A percentile compares a stretch with the other conserved stretches of the same genome.
Evolutionary conservation across 495 filamentous ascomycete genomes (phyloP).

Genomic region (Baudoinia panamericana): DNA sequence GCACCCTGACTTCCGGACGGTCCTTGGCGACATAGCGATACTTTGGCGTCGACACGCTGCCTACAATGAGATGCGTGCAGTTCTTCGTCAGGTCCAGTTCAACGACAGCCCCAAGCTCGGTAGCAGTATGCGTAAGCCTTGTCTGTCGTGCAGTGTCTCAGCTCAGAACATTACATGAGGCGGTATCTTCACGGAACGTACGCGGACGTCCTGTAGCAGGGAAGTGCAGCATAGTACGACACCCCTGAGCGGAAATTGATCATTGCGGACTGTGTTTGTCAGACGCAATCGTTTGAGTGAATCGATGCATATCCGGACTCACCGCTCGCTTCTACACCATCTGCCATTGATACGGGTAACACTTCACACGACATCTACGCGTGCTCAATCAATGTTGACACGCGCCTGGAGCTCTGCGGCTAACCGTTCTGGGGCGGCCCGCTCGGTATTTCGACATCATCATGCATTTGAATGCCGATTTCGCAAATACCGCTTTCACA

Average conservation of each 20-base stretch:
- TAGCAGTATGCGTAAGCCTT: conserved; percentile 51
- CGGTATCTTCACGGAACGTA: conserved; percentile 33
- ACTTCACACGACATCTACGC: too few species aligned
- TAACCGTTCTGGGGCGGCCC: too few species aligned
- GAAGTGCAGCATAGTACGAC: conserved; percentile 87
- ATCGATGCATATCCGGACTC: too few species aligned
- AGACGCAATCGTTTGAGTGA: too few species aligned
- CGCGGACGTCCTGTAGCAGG: conserved; percentile 66
- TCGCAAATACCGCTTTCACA: too few species aligned
- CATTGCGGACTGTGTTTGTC: conserved; percentile 4
- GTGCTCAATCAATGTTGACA: too few species aligned
- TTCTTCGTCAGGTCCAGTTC: conserved; percentile 87
- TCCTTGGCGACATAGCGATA: conserved; percentile 91
- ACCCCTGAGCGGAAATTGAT: conserved; percentile 51
- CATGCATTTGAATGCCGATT: too few species aligned
- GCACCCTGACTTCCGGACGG: conserved; percentile 67
- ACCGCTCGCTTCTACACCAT: too few species aligned
- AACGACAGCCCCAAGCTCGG: conserved; percentile 75
- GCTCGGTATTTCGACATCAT: too few species aligned
- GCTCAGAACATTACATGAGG: neutral
- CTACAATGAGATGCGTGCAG: conserved; percentile 88
- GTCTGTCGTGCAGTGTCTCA: conserved; percentile 36
- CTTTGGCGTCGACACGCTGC: conserved; percentile 74
- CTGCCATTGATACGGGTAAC: too few species aligned
- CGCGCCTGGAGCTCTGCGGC: too few species aligned